Evolutionary conservation across 1,284 basidiomycete species (phyloP).

Genomic region (Rhodotorula sp.): DNA sequence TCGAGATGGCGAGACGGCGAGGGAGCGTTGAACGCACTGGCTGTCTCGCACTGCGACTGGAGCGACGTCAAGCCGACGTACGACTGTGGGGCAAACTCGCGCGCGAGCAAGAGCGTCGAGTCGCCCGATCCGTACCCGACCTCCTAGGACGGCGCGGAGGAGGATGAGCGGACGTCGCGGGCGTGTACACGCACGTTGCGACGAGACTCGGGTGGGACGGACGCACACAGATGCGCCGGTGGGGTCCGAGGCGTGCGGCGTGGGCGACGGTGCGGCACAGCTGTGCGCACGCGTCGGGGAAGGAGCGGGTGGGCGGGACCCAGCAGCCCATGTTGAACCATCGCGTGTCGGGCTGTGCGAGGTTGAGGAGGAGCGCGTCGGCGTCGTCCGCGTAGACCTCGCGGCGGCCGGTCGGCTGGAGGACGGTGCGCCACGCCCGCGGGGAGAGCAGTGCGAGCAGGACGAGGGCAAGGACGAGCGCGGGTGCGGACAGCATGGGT

Average conservation of each 20-base stretch:
- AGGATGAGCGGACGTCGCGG: no score
- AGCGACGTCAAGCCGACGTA: constrained; percentile 20
- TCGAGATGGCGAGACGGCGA: no score
- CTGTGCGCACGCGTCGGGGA: constrained; percentile 2
- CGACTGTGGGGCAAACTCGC: constrained; percentile 2
- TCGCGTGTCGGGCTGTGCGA: not conserved
- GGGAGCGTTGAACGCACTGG: not conserved
- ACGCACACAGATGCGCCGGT: constrained; percentile 12
- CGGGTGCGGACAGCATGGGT: no score
- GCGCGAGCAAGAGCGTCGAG: constrained; percentile 16
- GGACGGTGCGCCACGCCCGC: not conserved
- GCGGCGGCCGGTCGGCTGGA: not conserved
- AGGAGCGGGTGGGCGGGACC: not conserved
- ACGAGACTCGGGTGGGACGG: no score
- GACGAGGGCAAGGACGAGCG: no score
- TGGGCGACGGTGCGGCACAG: constrained; percentile 22
- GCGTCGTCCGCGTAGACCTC: constrained; percentile 19
- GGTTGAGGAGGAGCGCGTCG: constrained; percentile 26
- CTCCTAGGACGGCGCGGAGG: constrained; percentile 19
- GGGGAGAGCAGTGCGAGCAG: not conserved
- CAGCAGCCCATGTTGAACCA: constrained; percentile 36
- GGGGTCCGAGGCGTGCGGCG: not conserved
- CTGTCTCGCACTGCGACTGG: not conserved
- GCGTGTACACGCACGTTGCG: no score
- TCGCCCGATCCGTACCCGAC: constrained; percentile 30